These are phyloP conservation scores for Pistacia vera DNA, from an alignment of 345 rosid genomes.

Conservation along the genomic window DNA sequence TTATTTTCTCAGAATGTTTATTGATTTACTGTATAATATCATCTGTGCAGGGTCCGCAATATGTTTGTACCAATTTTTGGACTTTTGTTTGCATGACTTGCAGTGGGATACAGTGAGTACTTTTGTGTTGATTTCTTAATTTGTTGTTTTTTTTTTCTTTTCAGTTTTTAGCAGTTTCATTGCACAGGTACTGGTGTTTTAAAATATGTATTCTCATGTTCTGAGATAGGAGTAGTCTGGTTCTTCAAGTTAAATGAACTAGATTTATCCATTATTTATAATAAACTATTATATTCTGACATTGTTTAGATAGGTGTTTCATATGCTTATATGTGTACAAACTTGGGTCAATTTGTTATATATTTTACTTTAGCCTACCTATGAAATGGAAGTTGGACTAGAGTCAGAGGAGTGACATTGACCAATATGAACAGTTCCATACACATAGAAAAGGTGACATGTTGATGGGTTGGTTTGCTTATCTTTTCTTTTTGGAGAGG, in stretches of 20 bases:
- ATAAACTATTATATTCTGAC: background rate
- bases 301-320: background rate
- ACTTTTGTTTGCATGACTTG: slow-evolving; percentile 90
- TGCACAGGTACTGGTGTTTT: background rate
- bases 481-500: background rate
- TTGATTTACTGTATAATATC: slow-evolving; percentile 12
- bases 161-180: background rate
- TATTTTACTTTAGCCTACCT: slow-evolving; percentile 8
- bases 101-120: slow-evolving; percentile 95
- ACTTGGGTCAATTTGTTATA: background rate
- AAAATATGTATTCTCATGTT: background rate
- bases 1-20: background rate
- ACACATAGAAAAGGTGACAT: background rate
- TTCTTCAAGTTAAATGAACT: background rate
- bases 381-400: slow-evolving; percentile 5
- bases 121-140: slow-evolving; percentile 3
- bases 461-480: background rate
- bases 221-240: background rate
- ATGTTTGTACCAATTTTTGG: slow-evolving; percentile 94
- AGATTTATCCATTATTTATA: background rate
- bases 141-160: background rate
- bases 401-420: background rate
- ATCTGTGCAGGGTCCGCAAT: slow-evolving; percentile 91
- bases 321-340: background rate
- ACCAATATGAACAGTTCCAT: background rate